A percentile compares a stretch with the other conserved stretches of the same genome.
Evolutionary conservation across 1,284 basidiomycete genomes (phyloP).

Genomic region (Rhodotorula sp.): DNA sequence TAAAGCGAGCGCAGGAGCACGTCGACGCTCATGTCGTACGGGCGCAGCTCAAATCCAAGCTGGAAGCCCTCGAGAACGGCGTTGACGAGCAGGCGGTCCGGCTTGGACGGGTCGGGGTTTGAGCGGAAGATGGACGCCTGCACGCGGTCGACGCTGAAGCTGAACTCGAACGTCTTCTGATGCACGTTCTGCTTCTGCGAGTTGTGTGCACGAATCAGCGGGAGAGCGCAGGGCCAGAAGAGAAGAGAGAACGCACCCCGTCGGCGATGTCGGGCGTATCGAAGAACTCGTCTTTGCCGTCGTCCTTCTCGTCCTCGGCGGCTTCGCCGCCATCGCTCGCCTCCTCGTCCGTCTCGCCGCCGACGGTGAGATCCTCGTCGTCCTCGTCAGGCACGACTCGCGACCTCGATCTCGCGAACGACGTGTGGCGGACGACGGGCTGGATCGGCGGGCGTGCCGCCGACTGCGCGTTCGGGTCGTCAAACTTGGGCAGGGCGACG

Average conservation of each 20-base stretch:
- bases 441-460: conserved; percentile 12
- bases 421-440: conserved; percentile 19
- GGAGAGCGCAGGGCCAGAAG: neutral
- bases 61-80: conserved; percentile 79
- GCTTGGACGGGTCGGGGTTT: conserved; percentile 56
- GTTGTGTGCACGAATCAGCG: too few relatives aligned
- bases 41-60: conserved; percentile 70
- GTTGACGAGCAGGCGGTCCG: conserved; percentile 75
- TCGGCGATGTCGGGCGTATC: conserved; percentile 69
- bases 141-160: conserved; percentile 87
- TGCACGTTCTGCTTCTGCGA: conserved; percentile 62
- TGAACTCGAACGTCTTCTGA: conserved; percentile 84
- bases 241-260: conserved; percentile 56
- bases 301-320: conserved; percentile 45
- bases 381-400: conserved; percentile 56
- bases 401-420: conserved; percentile 32
- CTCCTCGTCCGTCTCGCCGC: conserved; percentile 40
- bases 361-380: conserved; percentile 52
- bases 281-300: conserved; percentile 66
- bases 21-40: conserved; percentile 86
- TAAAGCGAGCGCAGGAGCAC: conserved; percentile 70
- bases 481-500: conserved; percentile 84
- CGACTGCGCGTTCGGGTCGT: conserved; percentile 52
- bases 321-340: conserved; percentile 18
- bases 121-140: conserved; percentile 79